These are phyloP conservation scores for Colletotrichum incanum DNA, from an alignment of 2,329 filamentous ascomycete genomes.

Conservation along the genomic window DNA sequence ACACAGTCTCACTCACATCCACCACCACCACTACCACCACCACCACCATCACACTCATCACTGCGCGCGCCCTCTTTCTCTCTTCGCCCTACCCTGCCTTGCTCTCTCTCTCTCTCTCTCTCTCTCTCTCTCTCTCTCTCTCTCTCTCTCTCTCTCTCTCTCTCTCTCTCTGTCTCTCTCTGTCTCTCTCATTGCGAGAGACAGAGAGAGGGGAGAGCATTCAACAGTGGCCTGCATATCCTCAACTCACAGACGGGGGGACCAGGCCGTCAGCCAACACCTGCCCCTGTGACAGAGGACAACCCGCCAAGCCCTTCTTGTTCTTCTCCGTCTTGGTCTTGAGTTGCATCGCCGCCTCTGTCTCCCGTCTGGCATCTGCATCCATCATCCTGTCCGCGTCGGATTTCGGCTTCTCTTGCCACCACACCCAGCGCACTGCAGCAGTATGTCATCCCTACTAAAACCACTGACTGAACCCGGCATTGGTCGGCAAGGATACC, in stretches of 20 bases:
- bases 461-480: not conserved
- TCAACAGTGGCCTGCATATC: not conserved
- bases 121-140: slow-evolving; percentile 10
- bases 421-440: not conserved
- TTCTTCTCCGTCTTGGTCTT: no score
- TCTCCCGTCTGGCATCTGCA: not conserved
- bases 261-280: not conserved
- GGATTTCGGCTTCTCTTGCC: slow-evolving; percentile 32
- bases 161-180: slow-evolving; percentile 9
- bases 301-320: not conserved
- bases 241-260: not conserved
- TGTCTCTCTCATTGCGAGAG: not conserved
- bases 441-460: not conserved
- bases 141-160: slow-evolving; percentile 6
- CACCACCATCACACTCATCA: slow-evolving; percentile 24
- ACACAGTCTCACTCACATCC: slow-evolving; percentile 20
- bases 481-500: slow-evolving; percentile 29
- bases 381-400: slow-evolving; percentile 9
- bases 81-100: slow-evolving; percentile 7
- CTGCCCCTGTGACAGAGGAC: not conserved
- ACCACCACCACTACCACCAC: slow-evolving; percentile 18
- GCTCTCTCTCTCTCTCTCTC: slow-evolving; percentile 12
- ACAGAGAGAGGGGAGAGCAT: not conserved
- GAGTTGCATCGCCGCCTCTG: not conserved
- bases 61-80: slow-evolving; percentile 21